Evolutionary conservation across 768 basidiomycete genomes (phyloP).

Genomic region (Rhizopogon vesiculosus): DNA sequence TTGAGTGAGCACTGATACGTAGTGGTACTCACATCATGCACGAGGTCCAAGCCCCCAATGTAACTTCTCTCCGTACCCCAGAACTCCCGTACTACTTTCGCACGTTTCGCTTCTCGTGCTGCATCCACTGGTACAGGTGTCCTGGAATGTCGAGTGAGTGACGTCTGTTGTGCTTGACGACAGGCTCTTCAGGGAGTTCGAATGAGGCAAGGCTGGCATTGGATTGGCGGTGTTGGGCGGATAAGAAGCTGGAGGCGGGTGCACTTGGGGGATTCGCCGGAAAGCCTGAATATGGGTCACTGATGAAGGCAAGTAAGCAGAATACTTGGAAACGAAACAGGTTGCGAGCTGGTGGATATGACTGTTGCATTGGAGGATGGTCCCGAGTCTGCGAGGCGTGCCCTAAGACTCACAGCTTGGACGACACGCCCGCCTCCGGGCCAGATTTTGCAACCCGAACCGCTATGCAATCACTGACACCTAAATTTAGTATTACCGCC

Average conservation of each 20-base stretch:
- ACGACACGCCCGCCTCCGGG: too few relatives aligned
- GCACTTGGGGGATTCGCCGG: conserved; percentile 52
- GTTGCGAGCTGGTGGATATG: too few relatives aligned
- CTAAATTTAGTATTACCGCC: too few relatives aligned
- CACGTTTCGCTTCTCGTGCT: conserved; percentile 48
- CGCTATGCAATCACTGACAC: too few relatives aligned
- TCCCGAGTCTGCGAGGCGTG: too few relatives aligned
- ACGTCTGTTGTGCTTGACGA: conserved; percentile 28
- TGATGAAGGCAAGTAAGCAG: conserved; percentile 22
- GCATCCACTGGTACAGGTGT: conserved; percentile 35
- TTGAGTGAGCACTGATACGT: background rate
- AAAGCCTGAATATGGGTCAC: conserved; percentile 46
- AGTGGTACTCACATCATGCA: conserved; percentile 60
- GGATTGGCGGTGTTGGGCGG: too few relatives aligned
- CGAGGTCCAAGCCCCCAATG: conserved; percentile 67
- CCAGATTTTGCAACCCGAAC: too few relatives aligned
- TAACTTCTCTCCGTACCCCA: conserved; percentile 79
- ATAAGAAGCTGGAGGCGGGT: too few relatives aligned
- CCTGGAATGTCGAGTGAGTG: conserved; percentile 20
- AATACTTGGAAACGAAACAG: conserved; percentile 29
- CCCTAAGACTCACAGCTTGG: too few relatives aligned
- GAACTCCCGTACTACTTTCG: conserved; percentile 75
- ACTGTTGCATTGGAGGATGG: too few relatives aligned
- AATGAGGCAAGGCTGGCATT: too few relatives aligned
- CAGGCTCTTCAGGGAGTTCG: conserved; percentile 48